Conservation (phyloP, 495 filamentous ascomycete genomes). For the Melanomma pulvis-pyrius region DNA sequence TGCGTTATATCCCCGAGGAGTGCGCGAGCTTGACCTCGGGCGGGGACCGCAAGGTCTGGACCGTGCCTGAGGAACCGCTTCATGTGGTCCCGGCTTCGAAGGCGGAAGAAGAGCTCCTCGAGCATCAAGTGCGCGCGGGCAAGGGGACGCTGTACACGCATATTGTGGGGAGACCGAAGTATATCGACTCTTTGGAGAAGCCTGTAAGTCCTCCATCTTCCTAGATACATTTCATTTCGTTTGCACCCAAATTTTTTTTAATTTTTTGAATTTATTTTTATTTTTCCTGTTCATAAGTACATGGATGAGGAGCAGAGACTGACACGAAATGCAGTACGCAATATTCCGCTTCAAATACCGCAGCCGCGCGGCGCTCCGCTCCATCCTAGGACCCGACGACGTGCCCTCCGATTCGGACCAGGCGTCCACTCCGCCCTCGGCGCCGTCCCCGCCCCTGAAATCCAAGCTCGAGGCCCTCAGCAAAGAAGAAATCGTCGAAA, state of each 20-base stretch:
- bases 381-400: constrained; percentile 3
- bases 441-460: neutral
- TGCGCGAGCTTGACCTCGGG: neutral
- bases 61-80: constrained; percentile 20
- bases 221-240: neutral
- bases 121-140: constrained; percentile 46
- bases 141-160: constrained; percentile 47
- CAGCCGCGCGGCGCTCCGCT: constrained; percentile 31
- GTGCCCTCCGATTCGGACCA: constrained; percentile 12
- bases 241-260: neutral
- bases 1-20: neutral
- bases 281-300: too few relatives aligned
- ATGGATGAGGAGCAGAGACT: too few relatives aligned
- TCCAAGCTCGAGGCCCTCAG: neutral
- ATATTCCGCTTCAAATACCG: constrained; percentile 56
- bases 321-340: constrained; percentile 46
- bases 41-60: neutral
- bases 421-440: neutral
- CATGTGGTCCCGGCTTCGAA: constrained; percentile 1
- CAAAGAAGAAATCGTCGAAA: neutral
- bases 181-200: constrained; percentile 48
- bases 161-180: constrained; percentile 42
- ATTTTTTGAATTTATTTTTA: neutral
- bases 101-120: constrained; percentile 24
- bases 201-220: constrained; percentile 33